Base-by-base conservation (phyloP, 345 rosid genomes). In the Lagerstroemia speciosa region DNA sequence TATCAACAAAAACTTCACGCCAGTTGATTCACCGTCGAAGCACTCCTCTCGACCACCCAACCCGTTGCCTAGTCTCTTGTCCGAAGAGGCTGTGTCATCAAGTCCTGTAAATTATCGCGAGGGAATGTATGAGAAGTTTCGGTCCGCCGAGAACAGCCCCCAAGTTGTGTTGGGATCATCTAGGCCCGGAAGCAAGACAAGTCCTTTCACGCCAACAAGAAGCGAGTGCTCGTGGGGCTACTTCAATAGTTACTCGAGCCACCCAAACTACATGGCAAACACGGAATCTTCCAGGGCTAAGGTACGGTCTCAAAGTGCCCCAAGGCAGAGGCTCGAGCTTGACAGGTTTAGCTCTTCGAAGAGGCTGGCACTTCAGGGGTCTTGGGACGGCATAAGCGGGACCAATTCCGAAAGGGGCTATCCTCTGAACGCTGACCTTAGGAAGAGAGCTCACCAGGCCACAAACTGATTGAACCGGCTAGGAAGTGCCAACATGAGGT, bases 211-310 rank as follows among this genome's bases (percentile, higher is more conserved):
- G 2, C 97, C 98, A 1, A 72, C 89, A 0, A 85, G 80, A 80
- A 90, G 97, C 62, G 98, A 90, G 71, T 89, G 81, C 37, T 79
- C 96, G 0, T 83, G 93, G 86, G 87, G 90, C 27, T 81, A 71
- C 73, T 73, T 84, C 29, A 85, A 75, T 57, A 85, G 88, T 8
- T 90, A 79, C 81, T 67, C 90, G 0, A 85, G 87, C 71, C 74
- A 83, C 72, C 99, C 97, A 3, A 95, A 87, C 83, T 95, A 87
- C 83, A 92, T 94, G 99, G 79, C 92, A 11, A 81, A 88, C 82
- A 94, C 99, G 0, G 95, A 94, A 74, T 91, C 99, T 29, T 89
- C 89, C 50, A 81, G 78, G 69, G 99, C 77, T 14, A 79, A 76
- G 86, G 85, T 84, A 31, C 79, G 99, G 77, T 91, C 97, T 36